Conservation (phyloP, 1,284 basidiomycete species). For the Coniferiporia sulphurascens region DNA sequence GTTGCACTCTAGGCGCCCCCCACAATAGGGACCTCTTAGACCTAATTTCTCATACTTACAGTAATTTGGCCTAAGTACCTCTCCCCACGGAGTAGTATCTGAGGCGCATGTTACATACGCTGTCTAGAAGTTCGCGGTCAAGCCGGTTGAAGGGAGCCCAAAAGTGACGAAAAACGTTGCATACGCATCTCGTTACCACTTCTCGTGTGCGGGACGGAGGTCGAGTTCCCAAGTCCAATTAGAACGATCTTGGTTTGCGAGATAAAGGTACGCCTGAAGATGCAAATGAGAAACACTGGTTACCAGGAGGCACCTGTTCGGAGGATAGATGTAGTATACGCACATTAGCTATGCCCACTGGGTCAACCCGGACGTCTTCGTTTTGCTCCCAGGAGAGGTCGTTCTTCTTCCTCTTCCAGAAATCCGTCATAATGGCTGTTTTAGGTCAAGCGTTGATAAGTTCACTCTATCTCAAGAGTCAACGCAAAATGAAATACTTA, state of each 20-base stretch:
- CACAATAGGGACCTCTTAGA: too few species aligned
- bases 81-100: too few species aligned
- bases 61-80: too few species aligned
- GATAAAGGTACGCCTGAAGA: constrained; percentile 42
- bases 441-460: background rate
- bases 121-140: too few species aligned
- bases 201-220: constrained; percentile 41
- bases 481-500: background rate
- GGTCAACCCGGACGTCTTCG: constrained; percentile 22
- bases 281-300: background rate
- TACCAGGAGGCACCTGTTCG: too few species aligned
- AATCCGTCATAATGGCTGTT: constrained; percentile 3
- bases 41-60: too few species aligned
- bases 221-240: constrained; percentile 71
- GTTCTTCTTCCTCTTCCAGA: background rate
- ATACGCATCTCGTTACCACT: constrained; percentile 25
- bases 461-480: background rate
- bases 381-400: constrained; percentile 24
- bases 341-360: constrained; percentile 28
- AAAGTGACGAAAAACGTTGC: background rate
- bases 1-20: too few species aligned
- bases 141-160: too few species aligned
- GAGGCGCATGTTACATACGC: too few species aligned
- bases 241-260: constrained; percentile 58
- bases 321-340: background rate